Conservation (phyloP, 176 grass and related monocot species). For the Oropetium thomaeum region DNA sequence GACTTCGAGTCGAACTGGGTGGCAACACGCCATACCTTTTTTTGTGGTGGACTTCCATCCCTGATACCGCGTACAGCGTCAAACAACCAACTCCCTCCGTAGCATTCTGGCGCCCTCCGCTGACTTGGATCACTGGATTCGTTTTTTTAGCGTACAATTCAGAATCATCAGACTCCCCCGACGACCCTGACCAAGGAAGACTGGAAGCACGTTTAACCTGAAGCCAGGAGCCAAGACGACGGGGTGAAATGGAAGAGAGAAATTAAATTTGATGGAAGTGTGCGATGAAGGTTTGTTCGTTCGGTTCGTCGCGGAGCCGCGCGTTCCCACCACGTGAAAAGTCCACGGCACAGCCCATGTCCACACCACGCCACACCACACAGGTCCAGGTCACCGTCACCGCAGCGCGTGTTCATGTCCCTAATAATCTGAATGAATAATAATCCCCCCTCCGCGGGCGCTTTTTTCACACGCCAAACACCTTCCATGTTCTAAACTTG, state of each 20-base stretch:
- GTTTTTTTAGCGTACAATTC: no score
- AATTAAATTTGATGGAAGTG: no score
- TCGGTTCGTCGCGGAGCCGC: background rate
- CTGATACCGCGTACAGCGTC: background rate
- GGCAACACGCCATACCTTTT: background rate
- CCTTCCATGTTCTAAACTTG: conserved; percentile 32
- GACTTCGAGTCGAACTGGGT: no score
- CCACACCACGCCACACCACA: background rate
- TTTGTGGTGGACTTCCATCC: background rate
- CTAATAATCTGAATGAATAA: background rate
- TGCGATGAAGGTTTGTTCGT: background rate
- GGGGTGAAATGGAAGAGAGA: no score
- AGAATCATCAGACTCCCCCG: background rate
- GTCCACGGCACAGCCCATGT: background rate
- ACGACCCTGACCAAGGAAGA: background rate
- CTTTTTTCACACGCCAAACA: conserved; percentile 35
- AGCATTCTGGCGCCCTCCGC: background rate
- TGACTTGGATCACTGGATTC: background rate
- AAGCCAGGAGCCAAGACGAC: no score
- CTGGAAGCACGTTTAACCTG: background rate
- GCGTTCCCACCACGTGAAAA: conserved; percentile 4
- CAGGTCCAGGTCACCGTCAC: background rate
- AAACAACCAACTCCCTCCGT: background rate
- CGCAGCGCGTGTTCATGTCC: background rate
- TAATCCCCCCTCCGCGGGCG: background rate